Evolutionary conservation across 768 basidiomycete genomes (phyloP), one percentile per base, ranked within the genome.

Genomic region (Inosperma sp.): DNA sequence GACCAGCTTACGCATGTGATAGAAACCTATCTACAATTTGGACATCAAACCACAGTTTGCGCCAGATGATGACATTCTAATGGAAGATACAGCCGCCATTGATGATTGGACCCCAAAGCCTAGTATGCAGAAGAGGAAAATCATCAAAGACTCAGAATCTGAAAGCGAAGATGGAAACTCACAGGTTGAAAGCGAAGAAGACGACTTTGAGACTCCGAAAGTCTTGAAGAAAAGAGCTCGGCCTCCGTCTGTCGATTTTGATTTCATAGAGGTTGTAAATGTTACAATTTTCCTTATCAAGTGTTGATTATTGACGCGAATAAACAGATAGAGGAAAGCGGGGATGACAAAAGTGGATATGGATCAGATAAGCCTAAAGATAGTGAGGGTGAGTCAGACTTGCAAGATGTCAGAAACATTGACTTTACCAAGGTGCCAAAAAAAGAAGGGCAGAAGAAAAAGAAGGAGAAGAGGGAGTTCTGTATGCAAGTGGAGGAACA

Each of bases 161-260:
- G 35, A 12, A 7, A 13, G 34, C 34, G 17, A 12, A 4, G 17
- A 35, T 4, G 34, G 14, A 17, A 35, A 5, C 14, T 35, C 12
- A 17, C 13, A 35, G 17, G 34, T 35, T 13, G 40, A 25, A 41
- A 41, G 40, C 9, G 40, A 42, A 23, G 25, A 27, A 17, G 25
- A 42, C 14, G 41, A 42, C 29, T 42, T 27, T 7, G 41, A 42
- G 19, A 42, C 41, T 42, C 41, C 41, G n/a, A 42, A 19, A 27
- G 41, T 27, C 3, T 27, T 42, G n/a, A 42, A 42, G 41, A 42
- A 13, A 27, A 27, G 8, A 10, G 3, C 13, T n/a, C 25, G 2
- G 7, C n/a, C 29, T 27, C 29, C 41, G 14, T 23, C 25, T 42
- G 41, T 16, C 29, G 41, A 42, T 3, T n/a, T 26, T 26, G 17